Conservation (phyloP, 352 stramenopile species). For the Nothophytophthora sp. region DNA sequence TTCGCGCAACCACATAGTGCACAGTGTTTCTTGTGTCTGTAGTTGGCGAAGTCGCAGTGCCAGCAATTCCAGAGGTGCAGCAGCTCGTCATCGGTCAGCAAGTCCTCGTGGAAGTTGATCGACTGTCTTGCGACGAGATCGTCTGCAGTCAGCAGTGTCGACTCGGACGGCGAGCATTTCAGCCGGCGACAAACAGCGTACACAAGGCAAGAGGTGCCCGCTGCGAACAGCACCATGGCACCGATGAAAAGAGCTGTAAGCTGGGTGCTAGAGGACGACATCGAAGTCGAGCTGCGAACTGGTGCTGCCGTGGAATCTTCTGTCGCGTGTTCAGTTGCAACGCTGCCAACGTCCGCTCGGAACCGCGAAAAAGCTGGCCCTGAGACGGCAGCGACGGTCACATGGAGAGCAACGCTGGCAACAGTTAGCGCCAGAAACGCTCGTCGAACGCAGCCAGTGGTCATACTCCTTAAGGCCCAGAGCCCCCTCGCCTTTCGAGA, state of each 20-base stretch:
- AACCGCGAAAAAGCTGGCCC: not conserved
- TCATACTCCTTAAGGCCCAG: too few species aligned
- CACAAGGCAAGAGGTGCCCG: slow-evolving; percentile 26
- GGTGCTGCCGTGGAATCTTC: not conserved
- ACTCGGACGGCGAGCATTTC: slow-evolving; percentile 24
- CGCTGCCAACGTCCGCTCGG: not conserved
- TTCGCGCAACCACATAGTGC: slow-evolving; percentile 49
- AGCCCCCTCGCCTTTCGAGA: too few species aligned
- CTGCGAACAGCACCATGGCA: slow-evolving; percentile 28
- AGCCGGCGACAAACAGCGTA: slow-evolving; percentile 32
- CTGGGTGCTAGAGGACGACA: not conserved
- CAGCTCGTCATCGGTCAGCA: slow-evolving; percentile 55
- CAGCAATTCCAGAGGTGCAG: slow-evolving; percentile 52
- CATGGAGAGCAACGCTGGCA: not conserved
- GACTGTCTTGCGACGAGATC: not conserved
- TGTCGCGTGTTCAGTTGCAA: not conserved
- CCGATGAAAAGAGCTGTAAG: slow-evolving; percentile 35
- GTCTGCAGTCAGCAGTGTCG: not conserved
- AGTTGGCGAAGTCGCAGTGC: slow-evolving; percentile 64
- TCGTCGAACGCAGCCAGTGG: not conserved
- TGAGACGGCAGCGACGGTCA: not conserved
- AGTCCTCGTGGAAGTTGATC: slow-evolving; percentile 47
- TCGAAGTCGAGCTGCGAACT: not conserved
- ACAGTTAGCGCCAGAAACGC: not conserved
- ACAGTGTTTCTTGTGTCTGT: slow-evolving; percentile 52